Conservation (phyloP, 2,329 filamentous ascomycete species). For the Fusarium sacchari region DNA sequence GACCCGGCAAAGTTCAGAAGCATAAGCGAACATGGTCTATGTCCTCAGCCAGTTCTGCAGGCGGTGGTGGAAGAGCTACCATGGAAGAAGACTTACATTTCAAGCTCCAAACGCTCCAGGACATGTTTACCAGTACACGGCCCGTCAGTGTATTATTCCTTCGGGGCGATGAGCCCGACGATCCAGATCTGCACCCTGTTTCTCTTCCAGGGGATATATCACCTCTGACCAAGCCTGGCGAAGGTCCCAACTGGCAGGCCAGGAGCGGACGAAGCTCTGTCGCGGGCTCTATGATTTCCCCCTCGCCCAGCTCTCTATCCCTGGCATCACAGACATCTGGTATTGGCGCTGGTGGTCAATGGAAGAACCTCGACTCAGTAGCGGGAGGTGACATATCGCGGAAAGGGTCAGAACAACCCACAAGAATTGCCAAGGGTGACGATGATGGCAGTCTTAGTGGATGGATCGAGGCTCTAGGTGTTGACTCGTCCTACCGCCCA, state of each 20-base stretch:
- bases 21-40: slow-evolving; percentile 97
- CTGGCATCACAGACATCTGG: slow-evolving; percentile 66
- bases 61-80: slow-evolving; percentile 57
- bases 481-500: slow-evolving; percentile 86
- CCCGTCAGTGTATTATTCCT: slow-evolving; percentile 82
- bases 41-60: slow-evolving; percentile 77
- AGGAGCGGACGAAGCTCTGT: slow-evolving; percentile 67
- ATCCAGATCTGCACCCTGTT: slow-evolving; percentile 82
- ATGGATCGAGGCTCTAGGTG: slow-evolving; percentile 91
- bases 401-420: slow-evolving; percentile 63
- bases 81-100: slow-evolving; percentile 80
- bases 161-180: slow-evolving; percentile 79
- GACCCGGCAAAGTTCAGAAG: slow-evolving; percentile 85
- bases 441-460: slow-evolving; percentile 74
- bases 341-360: slow-evolving; percentile 56
- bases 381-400: slow-evolving; percentile 59
- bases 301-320: slow-evolving; percentile 73
- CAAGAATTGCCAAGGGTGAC: slow-evolving; percentile 63
- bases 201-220: slow-evolving; percentile 74
- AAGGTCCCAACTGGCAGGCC: slow-evolving; percentile 60
- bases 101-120: slow-evolving; percentile 81
- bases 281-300: slow-evolving; percentile 71
- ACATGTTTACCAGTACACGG: slow-evolving; percentile 88
- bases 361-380: slow-evolving; percentile 67
- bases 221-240: slow-evolving; percentile 66